Conservation (phyloP, 495 filamentous ascomycete species). For the Aspergillus baeticus region DNA sequence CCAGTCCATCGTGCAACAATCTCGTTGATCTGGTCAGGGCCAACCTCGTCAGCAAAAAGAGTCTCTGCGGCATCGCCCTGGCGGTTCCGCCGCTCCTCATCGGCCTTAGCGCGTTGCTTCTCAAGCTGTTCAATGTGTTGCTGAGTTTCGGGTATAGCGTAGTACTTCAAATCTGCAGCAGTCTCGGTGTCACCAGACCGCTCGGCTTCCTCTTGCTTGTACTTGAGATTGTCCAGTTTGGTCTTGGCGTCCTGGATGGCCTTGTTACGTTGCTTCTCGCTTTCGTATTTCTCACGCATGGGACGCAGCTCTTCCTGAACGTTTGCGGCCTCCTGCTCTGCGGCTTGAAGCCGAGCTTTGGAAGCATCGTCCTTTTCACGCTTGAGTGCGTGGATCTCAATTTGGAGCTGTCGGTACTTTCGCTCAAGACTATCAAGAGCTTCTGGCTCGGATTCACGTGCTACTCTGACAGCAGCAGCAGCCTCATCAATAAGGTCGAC, state of each 20-base stretch:
- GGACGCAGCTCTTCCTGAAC: constrained; percentile 88
- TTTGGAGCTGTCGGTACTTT: constrained; percentile 82
- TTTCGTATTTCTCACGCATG: constrained; percentile 92
- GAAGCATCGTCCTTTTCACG: constrained; percentile 95
- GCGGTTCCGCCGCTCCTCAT: constrained; percentile 66
- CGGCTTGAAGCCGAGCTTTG: constrained; percentile 71
- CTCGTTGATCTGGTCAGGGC: constrained; percentile 98
- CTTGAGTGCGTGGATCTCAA: constrained; percentile 92
- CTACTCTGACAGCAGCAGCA: constrained; percentile 89
- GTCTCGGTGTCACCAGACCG: constrained; percentile 75
- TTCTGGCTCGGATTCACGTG: constrained; percentile 93
- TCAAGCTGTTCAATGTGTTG: constrained; percentile 75
- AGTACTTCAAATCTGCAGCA: constrained; percentile 92
- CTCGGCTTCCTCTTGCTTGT: constrained; percentile 90
- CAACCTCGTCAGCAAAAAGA: constrained; percentile 87
- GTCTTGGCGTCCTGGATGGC: constrained; percentile 95
- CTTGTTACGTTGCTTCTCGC: constrained; percentile 80
- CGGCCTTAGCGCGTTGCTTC: constrained; percentile 70
- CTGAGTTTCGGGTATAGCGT: constrained; percentile 92
- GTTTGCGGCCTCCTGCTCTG: constrained; percentile 88
- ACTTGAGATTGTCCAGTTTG: constrained; percentile 82
- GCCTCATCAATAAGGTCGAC: constrained; percentile 97
- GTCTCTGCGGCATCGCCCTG: constrained; percentile 55
- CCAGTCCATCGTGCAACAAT: constrained; percentile 96
- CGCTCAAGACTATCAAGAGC: constrained; percentile 90